Evolutionary conservation across 2,329 filamentous ascomycete species (phyloP).

Genomic region (Hymenoscyphus albidus): DNA sequence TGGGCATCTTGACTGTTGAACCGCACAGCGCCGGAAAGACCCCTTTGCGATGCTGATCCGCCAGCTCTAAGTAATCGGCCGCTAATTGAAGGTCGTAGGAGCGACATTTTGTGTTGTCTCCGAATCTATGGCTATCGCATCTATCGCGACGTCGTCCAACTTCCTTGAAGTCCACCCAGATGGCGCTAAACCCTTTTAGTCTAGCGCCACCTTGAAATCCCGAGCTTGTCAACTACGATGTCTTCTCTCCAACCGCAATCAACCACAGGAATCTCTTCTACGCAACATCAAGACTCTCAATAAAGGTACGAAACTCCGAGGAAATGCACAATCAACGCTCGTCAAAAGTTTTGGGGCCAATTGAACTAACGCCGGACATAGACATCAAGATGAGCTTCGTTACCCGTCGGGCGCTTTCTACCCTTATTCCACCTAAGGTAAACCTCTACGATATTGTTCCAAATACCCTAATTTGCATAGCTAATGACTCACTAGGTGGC

Average conservation of each 20-base stretch:
- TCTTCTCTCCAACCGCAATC: conserved; percentile 18
- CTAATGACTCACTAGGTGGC: conserved; percentile 32
- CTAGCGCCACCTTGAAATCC: conserved; percentile 2
- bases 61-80: conserved; percentile 50
- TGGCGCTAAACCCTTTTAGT: not conserved
- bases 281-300: conserved; percentile 30
- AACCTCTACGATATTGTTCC: conserved; percentile 28
- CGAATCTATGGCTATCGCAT: conserved; percentile 8
- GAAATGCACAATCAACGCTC: not conserved
- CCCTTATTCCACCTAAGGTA: conserved; percentile 99
- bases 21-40: conserved; percentile 45
- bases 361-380: conserved; percentile 34
- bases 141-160: not conserved
- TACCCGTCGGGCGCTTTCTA: conserved; percentile 86
- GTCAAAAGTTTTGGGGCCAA: conserved; percentile 13
- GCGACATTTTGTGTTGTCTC: conserved; percentile 52
- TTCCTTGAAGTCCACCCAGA: not conserved
- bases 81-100: conserved; percentile 56
- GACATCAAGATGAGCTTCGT: conserved; percentile 83
- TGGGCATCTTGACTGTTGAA: conserved; percentile 47
- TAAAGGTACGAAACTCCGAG: conserved; percentile 28
- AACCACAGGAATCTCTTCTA: conserved; percentile 21
- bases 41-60: conserved; percentile 36
- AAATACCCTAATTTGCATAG: not conserved
- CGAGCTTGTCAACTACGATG: conserved; percentile 17